Conservation (phyloP, 441 rosid genomes). For the Gossypium gossypioides region DNA sequence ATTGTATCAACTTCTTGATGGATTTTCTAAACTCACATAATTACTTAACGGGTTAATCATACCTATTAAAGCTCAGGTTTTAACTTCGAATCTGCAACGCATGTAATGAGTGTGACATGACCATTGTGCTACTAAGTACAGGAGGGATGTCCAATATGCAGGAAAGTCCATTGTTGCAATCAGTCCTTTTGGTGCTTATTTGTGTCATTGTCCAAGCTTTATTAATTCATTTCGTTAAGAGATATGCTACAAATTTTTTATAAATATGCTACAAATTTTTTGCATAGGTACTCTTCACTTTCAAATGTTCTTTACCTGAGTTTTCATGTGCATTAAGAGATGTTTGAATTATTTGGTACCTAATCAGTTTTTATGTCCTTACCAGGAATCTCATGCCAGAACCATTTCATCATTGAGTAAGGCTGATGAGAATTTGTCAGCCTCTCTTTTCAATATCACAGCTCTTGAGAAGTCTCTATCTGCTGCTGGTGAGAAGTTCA, state of each 20-base stretch:
- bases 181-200: neutral
- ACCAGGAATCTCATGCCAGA: conserved; percentile 63
- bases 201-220: neutral
- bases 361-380: conserved; percentile 12
- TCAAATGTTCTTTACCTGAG: too few species aligned
- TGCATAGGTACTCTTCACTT: too few species aligned
- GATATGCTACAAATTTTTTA: neutral
- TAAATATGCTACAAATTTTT: neutral
- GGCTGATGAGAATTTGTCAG: conserved; percentile 75
- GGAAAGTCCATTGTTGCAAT: neutral
- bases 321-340: too few species aligned
- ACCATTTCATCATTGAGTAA: conserved; percentile 48
- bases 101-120: neutral
- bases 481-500: conserved; percentile 93
- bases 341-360: neutral
- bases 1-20: neutral
- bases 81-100: neutral
- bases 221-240: neutral
- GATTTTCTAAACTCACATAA: neutral
- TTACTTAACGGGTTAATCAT: neutral
- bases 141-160: neutral
- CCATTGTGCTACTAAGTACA: neutral
- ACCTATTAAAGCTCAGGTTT: neutral
- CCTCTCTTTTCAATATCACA: conserved; percentile 66
- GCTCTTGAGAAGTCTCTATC: conserved; percentile 63